A percentile compares a stretch with the other conserved stretches of the same genome.
Evolutionary conservation across 345 rosid genomes (phyloP).

Genomic region (Euclidium syriacum): DNA sequence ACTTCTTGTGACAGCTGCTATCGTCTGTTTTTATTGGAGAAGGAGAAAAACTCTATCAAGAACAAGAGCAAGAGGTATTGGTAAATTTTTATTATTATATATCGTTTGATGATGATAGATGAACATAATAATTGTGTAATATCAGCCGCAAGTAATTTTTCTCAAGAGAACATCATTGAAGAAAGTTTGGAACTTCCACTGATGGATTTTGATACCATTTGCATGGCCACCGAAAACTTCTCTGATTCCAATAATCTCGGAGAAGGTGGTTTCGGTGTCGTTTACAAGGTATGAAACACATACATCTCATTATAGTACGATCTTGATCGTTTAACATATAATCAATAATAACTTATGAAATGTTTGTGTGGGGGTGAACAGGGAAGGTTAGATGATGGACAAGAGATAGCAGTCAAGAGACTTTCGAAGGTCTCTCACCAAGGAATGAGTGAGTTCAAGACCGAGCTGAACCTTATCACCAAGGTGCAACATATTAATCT

Average conservation of each 20-base stretch:
- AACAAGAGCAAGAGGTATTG: no score
- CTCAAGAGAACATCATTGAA: no score
- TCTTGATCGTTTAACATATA: no score
- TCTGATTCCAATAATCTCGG: not conserved
- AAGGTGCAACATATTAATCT: constrained; percentile 66
- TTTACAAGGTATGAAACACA: constrained; percentile 75
- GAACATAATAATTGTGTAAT: no score
- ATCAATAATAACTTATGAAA: no score
- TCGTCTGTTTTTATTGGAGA: no score
- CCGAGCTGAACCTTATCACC: constrained; percentile 61
- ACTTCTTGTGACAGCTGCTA: no score
- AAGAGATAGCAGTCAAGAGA: constrained; percentile 65
- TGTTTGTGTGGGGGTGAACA: constrained; percentile 20
- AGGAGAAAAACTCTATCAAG: no score
- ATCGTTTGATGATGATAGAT: no score
- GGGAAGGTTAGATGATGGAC: constrained; percentile 51
- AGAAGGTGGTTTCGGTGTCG: constrained; percentile 46
- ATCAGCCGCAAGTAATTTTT: no score
- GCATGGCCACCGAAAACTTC: not conserved
- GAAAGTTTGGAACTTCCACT: not conserved
- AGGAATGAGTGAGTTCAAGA: constrained; percentile 66
- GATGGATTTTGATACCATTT: not conserved
- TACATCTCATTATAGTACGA: no score
- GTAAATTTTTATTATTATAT: no score
- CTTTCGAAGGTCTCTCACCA: constrained; percentile 57